Conservation (phyloP, 2,329 filamentous ascomycete species). For the Ophiostoma triangulosporum region DNA sequence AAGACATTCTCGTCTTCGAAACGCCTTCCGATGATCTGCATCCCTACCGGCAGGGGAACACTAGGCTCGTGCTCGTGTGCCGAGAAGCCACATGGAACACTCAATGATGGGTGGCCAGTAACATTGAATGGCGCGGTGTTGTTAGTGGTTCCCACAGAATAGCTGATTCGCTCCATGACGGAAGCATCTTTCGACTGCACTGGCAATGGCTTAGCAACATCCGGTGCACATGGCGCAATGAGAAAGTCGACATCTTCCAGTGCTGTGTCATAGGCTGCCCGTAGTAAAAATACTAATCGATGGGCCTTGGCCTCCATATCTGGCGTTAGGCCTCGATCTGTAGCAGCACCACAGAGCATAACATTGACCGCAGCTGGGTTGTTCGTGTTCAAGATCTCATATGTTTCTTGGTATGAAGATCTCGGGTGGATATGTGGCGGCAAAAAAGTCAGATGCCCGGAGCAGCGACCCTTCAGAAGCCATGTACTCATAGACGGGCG, state of each 20-base stretch:
- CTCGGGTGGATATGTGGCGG: slow-evolving; percentile 19
- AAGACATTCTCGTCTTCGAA: slow-evolving; percentile 19
- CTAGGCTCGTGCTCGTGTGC: slow-evolving; percentile 10
- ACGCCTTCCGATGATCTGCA: slow-evolving; percentile 20
- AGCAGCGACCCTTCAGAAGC: slow-evolving; percentile 18
- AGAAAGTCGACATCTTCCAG: slow-evolving; percentile 25
- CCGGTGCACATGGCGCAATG: slow-evolving; percentile 30
- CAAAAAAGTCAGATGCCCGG: slow-evolving; percentile 21
- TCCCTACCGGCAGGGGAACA: slow-evolving; percentile 18
- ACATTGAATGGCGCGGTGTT: slow-evolving; percentile 35
- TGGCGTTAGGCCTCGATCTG: slow-evolving; percentile 13
- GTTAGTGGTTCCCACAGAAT: slow-evolving; percentile 30
- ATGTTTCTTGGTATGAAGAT: neutral
- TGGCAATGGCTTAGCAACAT: slow-evolving; percentile 30
- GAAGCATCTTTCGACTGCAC: slow-evolving; percentile 9
- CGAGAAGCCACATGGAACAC: slow-evolving; percentile 27
- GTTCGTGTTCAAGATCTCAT: neutral
- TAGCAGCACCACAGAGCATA: neutral
- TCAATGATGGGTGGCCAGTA: slow-evolving; percentile 35
- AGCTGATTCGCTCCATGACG: slow-evolving; percentile 28
- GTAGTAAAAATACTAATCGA: slow-evolving; percentile 31
- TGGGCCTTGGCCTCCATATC: slow-evolving; percentile 30
- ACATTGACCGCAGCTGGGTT: neutral
- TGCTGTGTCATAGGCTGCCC: slow-evolving; percentile 33
- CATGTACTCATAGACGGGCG: slow-evolving; percentile 20